phyloP scores from a whole-genome alignment of 2,329 filamentous ascomycete species.

The Cladosporium velox region DNA sequence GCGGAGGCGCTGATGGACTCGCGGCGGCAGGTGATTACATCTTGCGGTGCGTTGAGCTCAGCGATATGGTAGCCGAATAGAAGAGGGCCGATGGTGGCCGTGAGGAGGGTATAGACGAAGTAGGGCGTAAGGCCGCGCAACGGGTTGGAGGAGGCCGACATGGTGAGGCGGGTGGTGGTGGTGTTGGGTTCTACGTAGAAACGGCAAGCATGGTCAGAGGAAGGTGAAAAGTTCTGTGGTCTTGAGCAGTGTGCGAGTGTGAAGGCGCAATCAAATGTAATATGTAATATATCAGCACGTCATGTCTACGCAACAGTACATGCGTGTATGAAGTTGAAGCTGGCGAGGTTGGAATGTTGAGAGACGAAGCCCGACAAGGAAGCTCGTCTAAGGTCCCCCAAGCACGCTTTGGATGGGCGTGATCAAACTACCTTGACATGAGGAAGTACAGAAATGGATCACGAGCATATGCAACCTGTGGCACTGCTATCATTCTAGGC shows the following conservation, averaged over 20 bases:
- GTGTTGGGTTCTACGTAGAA: not conserved
- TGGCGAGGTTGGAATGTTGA: constrained; percentile 1
- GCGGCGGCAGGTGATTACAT: constrained; percentile 78
- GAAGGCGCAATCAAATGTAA: not conserved
- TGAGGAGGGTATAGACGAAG: constrained; percentile 72
- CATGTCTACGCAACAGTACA: constrained; percentile 15
- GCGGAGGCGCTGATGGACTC: constrained; percentile 46
- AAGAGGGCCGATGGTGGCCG: constrained; percentile 81
- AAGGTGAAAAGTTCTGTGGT: not conserved
- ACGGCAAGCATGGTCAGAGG: not conserved
- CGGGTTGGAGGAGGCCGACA: constrained; percentile 25
- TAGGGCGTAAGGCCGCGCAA: constrained; percentile 66
- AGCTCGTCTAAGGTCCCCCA: too few species aligned
- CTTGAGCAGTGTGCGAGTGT: not conserved
- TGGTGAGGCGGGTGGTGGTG: not conserved
- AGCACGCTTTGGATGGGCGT: not conserved
- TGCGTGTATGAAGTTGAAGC: not conserved
- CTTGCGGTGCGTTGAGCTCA: constrained; percentile 92
- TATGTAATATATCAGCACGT: not conserved
- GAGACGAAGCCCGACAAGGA: not conserved
- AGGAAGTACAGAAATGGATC: not conserved
- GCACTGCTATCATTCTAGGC: not conserved
- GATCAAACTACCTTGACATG: not conserved
- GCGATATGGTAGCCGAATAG: constrained; percentile 95
- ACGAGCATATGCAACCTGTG: not conserved